A percentile compares a stretch with the other conserved stretches of the same genome.
These are phyloP conservation scores for Schizophyllum commune DNA, from an alignment of 1,284 basidiomycete species.

Conservation along the genomic window DNA sequence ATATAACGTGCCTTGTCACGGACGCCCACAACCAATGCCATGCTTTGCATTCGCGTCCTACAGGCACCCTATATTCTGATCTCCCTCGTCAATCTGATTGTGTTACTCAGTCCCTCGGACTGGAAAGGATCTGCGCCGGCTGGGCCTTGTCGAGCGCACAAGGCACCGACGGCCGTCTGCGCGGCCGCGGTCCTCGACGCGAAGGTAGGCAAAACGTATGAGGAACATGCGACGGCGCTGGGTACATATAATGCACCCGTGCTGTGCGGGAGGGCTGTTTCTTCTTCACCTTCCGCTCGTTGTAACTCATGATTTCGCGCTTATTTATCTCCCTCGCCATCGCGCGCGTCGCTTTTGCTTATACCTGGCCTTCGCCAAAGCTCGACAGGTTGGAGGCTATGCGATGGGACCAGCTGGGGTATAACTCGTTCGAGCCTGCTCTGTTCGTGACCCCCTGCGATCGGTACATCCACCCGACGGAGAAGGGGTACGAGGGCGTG, in stretches of 20 bases:
- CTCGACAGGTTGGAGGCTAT: conserved; percentile 8
- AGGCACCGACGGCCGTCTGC: no score
- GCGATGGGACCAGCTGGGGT: conserved; percentile 7
- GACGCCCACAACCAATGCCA: no score
- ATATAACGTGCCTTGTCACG: no score
- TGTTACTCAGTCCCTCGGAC: no score
- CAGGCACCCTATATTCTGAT: no score
- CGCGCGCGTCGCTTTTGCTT: neutral
- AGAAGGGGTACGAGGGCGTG: conserved; percentile 1
- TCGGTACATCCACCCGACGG: conserved; percentile 2
- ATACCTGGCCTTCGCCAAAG: conserved; percentile 8
- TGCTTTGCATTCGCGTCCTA: no score
- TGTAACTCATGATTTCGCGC: neutral
- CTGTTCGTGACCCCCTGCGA: conserved; percentile 2
- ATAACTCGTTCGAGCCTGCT: neutral
- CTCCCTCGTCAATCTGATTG: no score
- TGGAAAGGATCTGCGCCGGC: no score
- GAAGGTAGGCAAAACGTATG: no score
- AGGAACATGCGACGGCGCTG: no score
- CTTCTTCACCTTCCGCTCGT: neutral
- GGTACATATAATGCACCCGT: neutral
- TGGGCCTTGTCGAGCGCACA: no score
- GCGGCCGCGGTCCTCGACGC: no score
- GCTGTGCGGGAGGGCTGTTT: neutral
- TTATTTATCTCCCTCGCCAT: neutral